Conservation (phyloP, 2,329 filamentous ascomycete genomes). For the Podosphaera xanthii region DNA sequence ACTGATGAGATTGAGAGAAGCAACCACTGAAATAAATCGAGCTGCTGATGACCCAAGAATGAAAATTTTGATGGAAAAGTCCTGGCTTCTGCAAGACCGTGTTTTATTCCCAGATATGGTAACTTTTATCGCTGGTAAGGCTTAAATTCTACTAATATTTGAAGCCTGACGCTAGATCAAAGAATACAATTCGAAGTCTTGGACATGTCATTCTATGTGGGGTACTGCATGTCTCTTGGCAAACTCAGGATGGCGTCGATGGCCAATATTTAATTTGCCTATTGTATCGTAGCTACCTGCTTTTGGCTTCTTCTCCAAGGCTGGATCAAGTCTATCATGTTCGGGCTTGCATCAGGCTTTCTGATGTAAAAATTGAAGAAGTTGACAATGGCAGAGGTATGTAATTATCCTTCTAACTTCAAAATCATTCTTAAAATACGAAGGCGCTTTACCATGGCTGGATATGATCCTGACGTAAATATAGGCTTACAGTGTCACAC, state of each 20-base stretch:
- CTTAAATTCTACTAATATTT: neutral
- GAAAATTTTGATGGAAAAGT: constrained; percentile 51
- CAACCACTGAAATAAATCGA: constrained; percentile 59
- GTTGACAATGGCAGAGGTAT: constrained; percentile 52
- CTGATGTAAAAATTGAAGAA: constrained; percentile 43
- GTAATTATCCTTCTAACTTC: neutral
- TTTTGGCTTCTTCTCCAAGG: constrained; percentile 47
- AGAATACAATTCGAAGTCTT: constrained; percentile 50
- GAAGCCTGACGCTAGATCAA: constrained; percentile 27
- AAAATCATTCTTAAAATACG: neutral
- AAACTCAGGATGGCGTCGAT: constrained; percentile 39
- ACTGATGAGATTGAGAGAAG: constrained; percentile 46
- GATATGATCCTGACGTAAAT: neutral
- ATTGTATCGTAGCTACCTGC: constrained; percentile 59
- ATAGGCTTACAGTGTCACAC: constrained; percentile 70
- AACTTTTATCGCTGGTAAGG: constrained; percentile 11
- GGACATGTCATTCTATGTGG: constrained; percentile 68
- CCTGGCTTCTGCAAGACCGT: constrained; percentile 65
- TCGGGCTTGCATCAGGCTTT: constrained; percentile 49
- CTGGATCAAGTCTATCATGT: constrained; percentile 48
- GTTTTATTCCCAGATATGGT: constrained; percentile 54
- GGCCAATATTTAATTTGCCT: constrained; percentile 71
- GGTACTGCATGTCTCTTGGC: constrained; percentile 63
- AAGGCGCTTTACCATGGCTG: neutral
- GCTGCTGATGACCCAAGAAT: constrained; percentile 57